Evolutionary conservation across 2,329 filamentous ascomycete genomes (phyloP).

Genomic region (Pseudogymnoascus sp.): DNA sequence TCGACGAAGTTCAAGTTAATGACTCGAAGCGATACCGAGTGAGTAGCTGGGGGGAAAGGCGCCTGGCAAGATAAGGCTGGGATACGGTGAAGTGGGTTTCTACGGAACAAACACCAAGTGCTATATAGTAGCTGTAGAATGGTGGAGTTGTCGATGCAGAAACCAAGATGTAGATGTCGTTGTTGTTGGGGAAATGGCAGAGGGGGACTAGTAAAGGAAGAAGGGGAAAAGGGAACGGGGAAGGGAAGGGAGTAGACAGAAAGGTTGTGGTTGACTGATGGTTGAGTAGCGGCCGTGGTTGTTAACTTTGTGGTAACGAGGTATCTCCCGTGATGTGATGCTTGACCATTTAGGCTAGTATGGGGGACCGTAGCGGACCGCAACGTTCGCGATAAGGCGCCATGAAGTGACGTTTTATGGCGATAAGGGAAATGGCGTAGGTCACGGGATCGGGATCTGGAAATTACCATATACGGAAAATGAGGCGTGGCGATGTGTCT

Average conservation of each 20-base stretch:
- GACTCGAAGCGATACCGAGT: constrained; percentile 3
- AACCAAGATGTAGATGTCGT: not conserved
- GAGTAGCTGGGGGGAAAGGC: not conserved
- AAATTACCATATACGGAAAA: not conserved
- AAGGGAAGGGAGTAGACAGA: not conserved
- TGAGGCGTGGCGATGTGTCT: not conserved
- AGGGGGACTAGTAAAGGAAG: not conserved
- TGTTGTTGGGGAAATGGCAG: not conserved
- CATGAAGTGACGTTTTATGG: constrained; percentile 6
- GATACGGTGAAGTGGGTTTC: constrained; percentile 6
- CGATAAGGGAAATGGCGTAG: not conserved
- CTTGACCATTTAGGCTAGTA: not conserved
- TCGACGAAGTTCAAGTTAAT: constrained; percentile 8
- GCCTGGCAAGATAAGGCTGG: constrained; percentile 5
- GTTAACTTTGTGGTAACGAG: constrained; percentile 1
- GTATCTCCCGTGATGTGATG: constrained; percentile 6
- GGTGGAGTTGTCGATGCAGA: not conserved
- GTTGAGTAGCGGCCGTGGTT: not conserved
- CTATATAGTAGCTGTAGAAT: not conserved
- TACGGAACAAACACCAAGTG: not conserved
- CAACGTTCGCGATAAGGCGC: constrained; percentile 5
- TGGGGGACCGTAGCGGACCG: constrained; percentile 3
- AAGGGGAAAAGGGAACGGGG: not conserved
- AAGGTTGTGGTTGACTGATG: constrained; percentile 8
- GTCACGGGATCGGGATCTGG: not conserved